Evolutionary conservation across 2,329 filamentous ascomycete species (phyloP).

Genomic region (Xylaria digitata): DNA sequence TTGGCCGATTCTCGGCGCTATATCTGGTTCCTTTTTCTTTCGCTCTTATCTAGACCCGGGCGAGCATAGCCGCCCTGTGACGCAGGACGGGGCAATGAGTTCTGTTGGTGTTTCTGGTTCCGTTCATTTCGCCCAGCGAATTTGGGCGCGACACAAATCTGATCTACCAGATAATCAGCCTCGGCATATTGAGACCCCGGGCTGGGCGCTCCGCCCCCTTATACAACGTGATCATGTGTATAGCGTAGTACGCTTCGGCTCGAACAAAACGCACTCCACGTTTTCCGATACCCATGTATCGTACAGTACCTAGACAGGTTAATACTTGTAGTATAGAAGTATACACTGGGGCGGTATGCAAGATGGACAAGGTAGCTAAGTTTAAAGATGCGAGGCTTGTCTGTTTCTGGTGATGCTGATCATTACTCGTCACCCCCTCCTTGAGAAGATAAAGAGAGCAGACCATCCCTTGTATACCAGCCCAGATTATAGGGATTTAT

Average conservation of each 20-base stretch:
- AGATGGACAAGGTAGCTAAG: constrained; percentile 25
- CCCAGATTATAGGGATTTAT: neutral
- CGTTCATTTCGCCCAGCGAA: constrained; percentile 28
- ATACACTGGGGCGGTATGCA: constrained; percentile 22
- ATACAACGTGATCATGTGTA: constrained; percentile 14
- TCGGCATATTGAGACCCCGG: constrained; percentile 32
- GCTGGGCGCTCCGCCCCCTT: constrained; percentile 25
- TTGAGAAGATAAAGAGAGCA: constrained; percentile 29
- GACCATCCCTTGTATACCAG: constrained; percentile 11
- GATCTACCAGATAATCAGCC: constrained; percentile 26
- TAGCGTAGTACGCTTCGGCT: neutral
- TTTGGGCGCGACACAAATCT: constrained; percentile 18
- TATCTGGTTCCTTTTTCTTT: constrained; percentile 6
- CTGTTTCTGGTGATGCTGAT: constrained; percentile 32
- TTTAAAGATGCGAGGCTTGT: constrained; percentile 24
- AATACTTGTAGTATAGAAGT: neutral
- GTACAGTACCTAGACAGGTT: constrained; percentile 6
- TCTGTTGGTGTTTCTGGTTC: constrained; percentile 12
- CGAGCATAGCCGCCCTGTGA: constrained; percentile 17
- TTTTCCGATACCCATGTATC: constrained; percentile 13
- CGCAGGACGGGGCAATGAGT: constrained; percentile 8
- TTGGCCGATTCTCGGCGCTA: constrained; percentile 38
- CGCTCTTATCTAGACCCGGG: neutral
- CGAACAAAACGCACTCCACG: constrained; percentile 7
- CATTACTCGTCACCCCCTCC: constrained; percentile 32